A percentile compares a stretch with the other conserved stretches of the same genome.
Conservation (phyloP, 345 rosid genomes). For the Aquilaria yunnanensis region DNA sequence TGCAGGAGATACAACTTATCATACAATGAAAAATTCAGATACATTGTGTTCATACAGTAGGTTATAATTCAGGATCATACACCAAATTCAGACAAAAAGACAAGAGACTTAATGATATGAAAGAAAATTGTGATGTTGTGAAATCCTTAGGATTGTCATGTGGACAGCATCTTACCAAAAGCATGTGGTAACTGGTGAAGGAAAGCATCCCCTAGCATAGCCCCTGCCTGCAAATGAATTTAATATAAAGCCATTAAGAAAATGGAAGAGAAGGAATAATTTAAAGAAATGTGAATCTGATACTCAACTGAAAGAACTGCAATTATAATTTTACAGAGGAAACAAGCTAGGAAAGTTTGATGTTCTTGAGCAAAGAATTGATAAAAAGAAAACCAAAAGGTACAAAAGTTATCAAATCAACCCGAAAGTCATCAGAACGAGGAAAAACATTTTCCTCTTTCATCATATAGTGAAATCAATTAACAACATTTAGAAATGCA, state of each 20-base stretch:
- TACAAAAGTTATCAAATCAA: neutral
- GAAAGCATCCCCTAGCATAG: conserved; percentile 99
- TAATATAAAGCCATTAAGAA: neutral
- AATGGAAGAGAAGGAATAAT: neutral
- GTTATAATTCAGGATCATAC: too few relatives aligned
- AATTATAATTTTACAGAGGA: too few relatives aligned
- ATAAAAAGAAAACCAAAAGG: neutral
- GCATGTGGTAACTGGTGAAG: conserved; percentile 99
- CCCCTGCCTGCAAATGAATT: conserved; percentile 67
- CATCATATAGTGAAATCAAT: neutral
- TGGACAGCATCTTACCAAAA: conserved; percentile 57
- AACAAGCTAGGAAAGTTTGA: too few relatives aligned
- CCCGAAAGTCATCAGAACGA: neutral
- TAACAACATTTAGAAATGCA: neutral
- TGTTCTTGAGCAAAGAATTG: neutral
- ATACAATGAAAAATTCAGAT: too few relatives aligned
- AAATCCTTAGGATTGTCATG: neutral
- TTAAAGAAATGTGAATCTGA: neutral
- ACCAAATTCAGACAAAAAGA: too few relatives aligned
- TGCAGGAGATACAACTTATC: too few relatives aligned
- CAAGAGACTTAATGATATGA: too few relatives aligned
- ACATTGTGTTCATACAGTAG: too few relatives aligned
- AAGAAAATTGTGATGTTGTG: neutral
- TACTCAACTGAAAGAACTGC: too few relatives aligned
- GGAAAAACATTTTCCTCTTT: neutral